phyloP scores from a whole-genome alignment of 2,329 filamentous ascomycete species.

The Clonostachys rosea region DNA sequence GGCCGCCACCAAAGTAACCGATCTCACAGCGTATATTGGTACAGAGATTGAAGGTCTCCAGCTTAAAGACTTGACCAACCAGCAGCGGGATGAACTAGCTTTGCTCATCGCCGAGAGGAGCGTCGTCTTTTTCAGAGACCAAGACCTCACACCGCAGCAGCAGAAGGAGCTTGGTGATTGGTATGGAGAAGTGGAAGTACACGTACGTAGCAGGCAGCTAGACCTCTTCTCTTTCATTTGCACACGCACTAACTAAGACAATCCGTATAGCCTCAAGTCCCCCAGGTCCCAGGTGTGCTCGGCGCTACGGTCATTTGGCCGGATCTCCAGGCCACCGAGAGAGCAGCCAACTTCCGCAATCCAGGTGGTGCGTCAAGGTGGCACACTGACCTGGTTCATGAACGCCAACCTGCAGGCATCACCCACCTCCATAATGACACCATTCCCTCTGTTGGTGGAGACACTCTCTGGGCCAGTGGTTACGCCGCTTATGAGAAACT shows the following conservation, averaged over 20 bases:
- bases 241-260: neutral
- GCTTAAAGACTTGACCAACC: constrained; percentile 53
- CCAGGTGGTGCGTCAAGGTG: constrained; percentile 64
- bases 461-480: constrained; percentile 73
- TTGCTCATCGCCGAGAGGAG: constrained; percentile 37
- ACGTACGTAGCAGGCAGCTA: constrained; percentile 38
- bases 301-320: constrained; percentile 70
- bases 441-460: constrained; percentile 60
- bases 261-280: constrained; percentile 57
- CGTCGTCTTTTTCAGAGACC: constrained; percentile 28
- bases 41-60: constrained; percentile 62
- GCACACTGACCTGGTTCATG: constrained; percentile 70
- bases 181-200: constrained; percentile 63
- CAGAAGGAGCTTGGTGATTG: constrained; percentile 59
- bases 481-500: constrained; percentile 73
- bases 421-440: constrained; percentile 69
- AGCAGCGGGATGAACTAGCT: constrained; percentile 58
- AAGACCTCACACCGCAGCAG: constrained; percentile 52
- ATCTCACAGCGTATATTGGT: constrained; percentile 57
- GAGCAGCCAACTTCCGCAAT: constrained; percentile 55
- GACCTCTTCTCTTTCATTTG: neutral
- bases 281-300: constrained; percentile 62
- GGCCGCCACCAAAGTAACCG: constrained; percentile 58
- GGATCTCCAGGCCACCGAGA: constrained; percentile 58
- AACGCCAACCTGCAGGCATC: constrained; percentile 65